Base-by-base conservation (phyloP, 2,329 filamentous ascomycete species). In the Claviceps sp. region DNA sequence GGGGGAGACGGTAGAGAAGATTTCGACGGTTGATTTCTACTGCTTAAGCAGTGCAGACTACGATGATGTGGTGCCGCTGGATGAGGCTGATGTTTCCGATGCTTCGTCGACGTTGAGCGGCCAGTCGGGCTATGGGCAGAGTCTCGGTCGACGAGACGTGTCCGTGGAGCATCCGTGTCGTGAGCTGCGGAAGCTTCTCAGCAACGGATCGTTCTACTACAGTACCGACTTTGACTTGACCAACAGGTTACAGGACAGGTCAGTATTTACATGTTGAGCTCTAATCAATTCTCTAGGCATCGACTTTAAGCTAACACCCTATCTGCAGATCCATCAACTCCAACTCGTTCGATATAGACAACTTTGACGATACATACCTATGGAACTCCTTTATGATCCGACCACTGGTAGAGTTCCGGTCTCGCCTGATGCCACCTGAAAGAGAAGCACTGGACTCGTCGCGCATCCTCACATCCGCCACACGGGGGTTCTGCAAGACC, bases 301-400 rank as follows among this genome's bases (percentile, higher is more conserved):
- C 10, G n/a, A 42, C 13, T 14, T 44, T n/a, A 22, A 24, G 40
- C 34, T 40, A 30, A 51, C 34, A 13, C 7, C n/a, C n/a, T 37
- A 14, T 8, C 22, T 19, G 42, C 26, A 89, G 86, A 60, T 81
- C 84, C 14, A 80, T 85, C 52, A 88, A 91, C 64, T 81, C 81
- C 19, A 77, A 82, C 45, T 82, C 85, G 0, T 90, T 97, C 56
- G 87, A 95, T 56, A 89, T 96, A 55, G 89, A 95, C 64, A 93
- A 88, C 62, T 82, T 97, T 56, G 89, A 98, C 66, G 85, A 89
- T 61, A 85, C 87, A 1, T 96, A 95, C 64, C 71, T 98, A 17
- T 98, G 93, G 93, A 98, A 98, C 64, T 94, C 89, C 3, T 96
- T 94, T 69, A 96, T 98, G 89, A 95, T 98, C 61, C 84, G 86